Evolutionary conservation across 345 rosid species (phyloP).

Genomic region (Eucalyptus victrix): DNA sequence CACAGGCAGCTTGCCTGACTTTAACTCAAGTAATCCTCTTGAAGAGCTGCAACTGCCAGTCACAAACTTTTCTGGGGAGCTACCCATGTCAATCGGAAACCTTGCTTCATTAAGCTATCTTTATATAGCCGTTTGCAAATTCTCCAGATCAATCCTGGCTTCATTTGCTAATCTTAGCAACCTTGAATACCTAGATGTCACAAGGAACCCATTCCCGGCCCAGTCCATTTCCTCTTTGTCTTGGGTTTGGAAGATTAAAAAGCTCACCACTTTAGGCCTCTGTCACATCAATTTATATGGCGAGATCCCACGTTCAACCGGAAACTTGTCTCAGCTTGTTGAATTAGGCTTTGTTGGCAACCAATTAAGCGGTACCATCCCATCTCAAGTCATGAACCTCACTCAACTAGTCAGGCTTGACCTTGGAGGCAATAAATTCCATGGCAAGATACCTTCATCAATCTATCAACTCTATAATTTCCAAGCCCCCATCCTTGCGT

Average conservation of each 20-base stretch:
- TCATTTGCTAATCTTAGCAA: neutral
- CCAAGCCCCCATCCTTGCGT: too few relatives aligned
- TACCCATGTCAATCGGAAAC: neutral
- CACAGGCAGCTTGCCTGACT: neutral
- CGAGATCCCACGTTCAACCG: neutral
- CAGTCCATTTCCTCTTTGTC: neutral
- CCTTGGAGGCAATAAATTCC: too few relatives aligned
- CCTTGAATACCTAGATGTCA: neutral
- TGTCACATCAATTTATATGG: neutral
- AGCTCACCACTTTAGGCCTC: neutral
- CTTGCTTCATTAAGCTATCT: neutral
- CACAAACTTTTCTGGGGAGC: too few relatives aligned
- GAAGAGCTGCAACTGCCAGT: neutral
- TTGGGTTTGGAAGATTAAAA: neutral
- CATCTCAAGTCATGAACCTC: too few relatives aligned
- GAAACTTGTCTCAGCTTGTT: neutral
- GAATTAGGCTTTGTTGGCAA: neutral
- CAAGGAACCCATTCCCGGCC: accelerated
- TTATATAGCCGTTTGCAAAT: neutral
- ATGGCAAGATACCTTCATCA: too few relatives aligned
- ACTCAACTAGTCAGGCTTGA: too few relatives aligned
- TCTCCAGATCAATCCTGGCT: neutral
- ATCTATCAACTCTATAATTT: too few relatives aligned
- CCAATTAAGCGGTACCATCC: too few relatives aligned
- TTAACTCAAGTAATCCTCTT: neutral